Conservation (phyloP, 768 basidiomycete genomes). For the Chalciporus piperatus region DNA sequence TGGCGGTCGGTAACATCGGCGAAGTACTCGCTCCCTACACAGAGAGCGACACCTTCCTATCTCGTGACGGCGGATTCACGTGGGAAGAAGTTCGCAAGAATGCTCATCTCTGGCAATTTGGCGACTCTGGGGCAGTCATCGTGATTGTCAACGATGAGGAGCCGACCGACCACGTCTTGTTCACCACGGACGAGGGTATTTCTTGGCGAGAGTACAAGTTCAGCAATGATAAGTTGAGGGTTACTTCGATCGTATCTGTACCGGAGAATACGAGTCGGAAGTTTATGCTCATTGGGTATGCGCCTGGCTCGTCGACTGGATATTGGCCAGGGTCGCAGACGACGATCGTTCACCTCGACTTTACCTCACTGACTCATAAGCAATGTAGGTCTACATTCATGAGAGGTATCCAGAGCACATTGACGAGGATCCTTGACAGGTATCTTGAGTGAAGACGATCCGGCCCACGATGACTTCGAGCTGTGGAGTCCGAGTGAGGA, state of each 20-base stretch:
- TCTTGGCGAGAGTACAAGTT: conserved; percentile 90
- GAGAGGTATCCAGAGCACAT: neutral
- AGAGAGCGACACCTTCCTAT: conserved; percentile 93
- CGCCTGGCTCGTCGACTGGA: conserved; percentile 37
- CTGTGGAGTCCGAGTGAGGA: conserved; percentile 94
- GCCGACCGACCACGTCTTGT: conserved; percentile 84
- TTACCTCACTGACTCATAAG: conserved; percentile 67
- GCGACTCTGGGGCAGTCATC: conserved; percentile 92
- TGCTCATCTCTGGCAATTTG: conserved; percentile 96
- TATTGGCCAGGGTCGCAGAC: conserved; percentile 6
- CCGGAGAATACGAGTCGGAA: conserved; percentile 86
- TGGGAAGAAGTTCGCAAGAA: conserved; percentile 99
- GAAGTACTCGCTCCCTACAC: conserved; percentile 74
- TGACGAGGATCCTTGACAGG: conserved; percentile 43
- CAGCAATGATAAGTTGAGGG: conserved; percentile 62
- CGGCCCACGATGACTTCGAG: conserved; percentile 90
- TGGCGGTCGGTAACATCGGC: conserved; percentile 97
- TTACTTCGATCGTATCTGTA: conserved; percentile 80
- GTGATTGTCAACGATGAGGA: conserved; percentile 96
- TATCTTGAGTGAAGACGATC: conserved; percentile 62
- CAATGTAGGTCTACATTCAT: conserved; percentile 58
- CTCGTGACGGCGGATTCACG: conserved; percentile 93
- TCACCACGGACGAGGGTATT: conserved; percentile 85
- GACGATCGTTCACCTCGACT: conserved; percentile 83
- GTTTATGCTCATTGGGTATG: conserved; percentile 80